Conservation (phyloP, 1,284 basidiomycete genomes). For the Sporisorium graminicola region DNA sequence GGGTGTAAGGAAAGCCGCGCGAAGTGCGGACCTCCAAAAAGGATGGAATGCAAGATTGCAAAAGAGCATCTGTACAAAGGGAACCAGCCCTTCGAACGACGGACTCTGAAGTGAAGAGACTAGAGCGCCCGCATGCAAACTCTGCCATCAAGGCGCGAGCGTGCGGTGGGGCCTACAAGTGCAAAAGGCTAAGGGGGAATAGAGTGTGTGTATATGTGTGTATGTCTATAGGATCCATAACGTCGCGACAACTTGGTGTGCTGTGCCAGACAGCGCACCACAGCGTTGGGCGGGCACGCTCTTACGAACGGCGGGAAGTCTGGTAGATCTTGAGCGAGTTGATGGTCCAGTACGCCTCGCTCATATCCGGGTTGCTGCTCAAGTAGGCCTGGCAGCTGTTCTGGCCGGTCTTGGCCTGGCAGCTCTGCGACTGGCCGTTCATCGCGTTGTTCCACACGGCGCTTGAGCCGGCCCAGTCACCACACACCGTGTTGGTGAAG, state of each 20-base stretch:
- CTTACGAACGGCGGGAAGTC: conserved; percentile 41
- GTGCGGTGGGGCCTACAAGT: conserved; percentile 5
- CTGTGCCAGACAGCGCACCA: conserved; percentile 8
- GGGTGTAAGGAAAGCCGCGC: too few relatives aligned
- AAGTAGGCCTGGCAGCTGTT: conserved; percentile 40
- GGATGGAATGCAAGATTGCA: not conserved
- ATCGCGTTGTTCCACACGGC: conserved; percentile 47
- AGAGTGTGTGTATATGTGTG: not conserved
- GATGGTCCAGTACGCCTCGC: conserved; percentile 57
- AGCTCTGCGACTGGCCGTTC: conserved; percentile 51
- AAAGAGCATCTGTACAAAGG: not conserved
- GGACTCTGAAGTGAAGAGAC: not conserved
- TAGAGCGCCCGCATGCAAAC: not conserved
- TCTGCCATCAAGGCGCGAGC: not conserved
- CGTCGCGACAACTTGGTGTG: not conserved
- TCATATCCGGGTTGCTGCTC: conserved; percentile 37
- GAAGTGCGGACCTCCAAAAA: too few relatives aligned
- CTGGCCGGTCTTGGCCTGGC: conserved; percentile 42
- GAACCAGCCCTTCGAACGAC: not conserved
- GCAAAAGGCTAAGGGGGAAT: not conserved
- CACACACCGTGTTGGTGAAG: conserved; percentile 57
- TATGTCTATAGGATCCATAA: conserved; percentile 12
- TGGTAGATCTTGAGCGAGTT: conserved; percentile 59
- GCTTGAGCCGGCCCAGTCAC: conserved; percentile 51
- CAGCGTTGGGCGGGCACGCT: not conserved